Base-by-base conservation (phyloP, 1,139 yeast genomes). In the Pichia sp. region DNA sequence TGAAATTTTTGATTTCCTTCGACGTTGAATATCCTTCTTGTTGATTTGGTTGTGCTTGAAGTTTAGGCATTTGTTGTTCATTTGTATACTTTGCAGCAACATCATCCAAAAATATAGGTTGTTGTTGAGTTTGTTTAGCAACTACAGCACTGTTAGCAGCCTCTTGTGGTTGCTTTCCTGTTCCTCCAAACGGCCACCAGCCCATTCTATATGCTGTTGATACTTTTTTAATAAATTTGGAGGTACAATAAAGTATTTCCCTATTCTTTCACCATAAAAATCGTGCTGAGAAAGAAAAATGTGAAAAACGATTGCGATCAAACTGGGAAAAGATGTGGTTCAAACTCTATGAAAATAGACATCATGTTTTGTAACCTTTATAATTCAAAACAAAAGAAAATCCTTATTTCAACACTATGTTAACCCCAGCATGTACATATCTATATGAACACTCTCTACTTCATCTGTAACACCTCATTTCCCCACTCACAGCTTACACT, bases 41-140 rank as follows among this genome's bases (percentile, higher is more conserved):
- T 22, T 32, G 36, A 7, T 1, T 18, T 18, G n/a, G 8, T 27
- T 35, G 42, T 12, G 13, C 22, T 22, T 27, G 32, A 18, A n/a
- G 11, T 18, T 16, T 32, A 16, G 36, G 36, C 13, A 32, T 18
- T 30, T 40, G 27, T 30, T 42, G 46, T 26, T 35, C 16, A n/a
- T 35, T 54, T 18, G 49, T 43, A 44, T 60, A 60, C 39, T 59
- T 61, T 11, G 65, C 62, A 1, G 65, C 61, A 5, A 61, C 57
- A 40, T 61, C 64, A 24, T 63, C 65, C 11, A 63, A 51, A 39
- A 60, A 61, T 29, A 59, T 49, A 7, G 57, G 61, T 39, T 53
- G 47, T 39, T 53, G 47, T 32, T 32, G 36, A 32, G 36, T 3
- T 32, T 32, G 22, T 18, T 12, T 18, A 16, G 22, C 11, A 18